Conservation (phyloP, 2,329 filamentous ascomycete genomes). For the Penicillium sp. region DNA sequence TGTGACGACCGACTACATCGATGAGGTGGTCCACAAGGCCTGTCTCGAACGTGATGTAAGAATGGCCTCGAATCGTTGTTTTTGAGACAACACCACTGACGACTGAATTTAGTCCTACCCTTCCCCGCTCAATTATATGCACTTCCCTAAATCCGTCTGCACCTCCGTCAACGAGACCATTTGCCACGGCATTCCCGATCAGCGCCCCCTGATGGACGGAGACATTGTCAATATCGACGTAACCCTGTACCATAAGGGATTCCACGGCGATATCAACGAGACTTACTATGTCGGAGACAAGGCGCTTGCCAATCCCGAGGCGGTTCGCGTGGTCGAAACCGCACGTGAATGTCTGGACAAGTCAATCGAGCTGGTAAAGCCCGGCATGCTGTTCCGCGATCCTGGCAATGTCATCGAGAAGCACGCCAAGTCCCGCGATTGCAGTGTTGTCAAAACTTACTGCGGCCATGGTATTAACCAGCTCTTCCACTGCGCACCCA, state of each 20-base stretch:
- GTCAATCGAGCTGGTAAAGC: constrained; percentile 88
- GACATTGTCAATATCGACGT: constrained; percentile 98
- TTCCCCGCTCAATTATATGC: constrained; percentile 89
- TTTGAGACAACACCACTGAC: background rate
- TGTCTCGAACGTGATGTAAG: constrained; percentile 88
- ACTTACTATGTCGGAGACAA: constrained; percentile 97
- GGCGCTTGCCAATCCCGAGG: constrained; percentile 77
- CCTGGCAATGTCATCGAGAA: constrained; percentile 96
- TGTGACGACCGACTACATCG: constrained; percentile 91
- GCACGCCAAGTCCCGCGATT: constrained; percentile 78
- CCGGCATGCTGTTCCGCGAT: constrained; percentile 86
- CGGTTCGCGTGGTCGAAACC: constrained; percentile 86
- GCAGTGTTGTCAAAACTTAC: constrained; percentile 92
- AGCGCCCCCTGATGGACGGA: constrained; percentile 80
- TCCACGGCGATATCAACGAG: constrained; percentile 95
- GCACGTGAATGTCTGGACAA: constrained; percentile 86
- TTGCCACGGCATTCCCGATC: constrained; percentile 96
- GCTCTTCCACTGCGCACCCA: constrained; percentile 89
- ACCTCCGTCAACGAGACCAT: constrained; percentile 97
- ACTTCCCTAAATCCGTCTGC: constrained; percentile 97
- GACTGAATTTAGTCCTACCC: constrained; percentile 72
- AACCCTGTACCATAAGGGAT: constrained; percentile 88
- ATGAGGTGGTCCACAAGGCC: constrained; percentile 91
- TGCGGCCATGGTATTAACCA: constrained; percentile 94
- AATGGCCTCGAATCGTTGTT: constrained; percentile 4